Evolutionary conservation across 495 filamentous ascomycete genomes (phyloP), one percentile per base, ranked within the genome.

Genomic region (Paragyromitra xinjiangensis): DNA sequence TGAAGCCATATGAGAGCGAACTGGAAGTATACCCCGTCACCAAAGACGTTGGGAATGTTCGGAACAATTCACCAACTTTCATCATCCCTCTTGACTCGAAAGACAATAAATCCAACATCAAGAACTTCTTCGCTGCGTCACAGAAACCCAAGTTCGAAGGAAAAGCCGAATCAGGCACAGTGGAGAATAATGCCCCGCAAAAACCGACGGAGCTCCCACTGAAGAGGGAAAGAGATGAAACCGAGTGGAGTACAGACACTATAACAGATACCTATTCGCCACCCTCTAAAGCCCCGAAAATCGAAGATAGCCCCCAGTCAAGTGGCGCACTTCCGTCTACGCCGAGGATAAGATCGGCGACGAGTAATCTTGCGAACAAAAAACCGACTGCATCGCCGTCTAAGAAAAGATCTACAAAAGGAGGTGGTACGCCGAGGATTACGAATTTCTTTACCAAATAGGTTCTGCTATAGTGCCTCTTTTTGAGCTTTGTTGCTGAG

Each of bases 41-140:
- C 58, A 93, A 92, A 82, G 94, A 95, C 12, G 95, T 99, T 0
- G 94, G 94, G 0, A 98, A 97, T 84, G 95, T 97, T 1, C 94
- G 95, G n/a, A 97, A 97, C 75, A 92, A 97, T 82, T 93, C 91
- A 19, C 89, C 91, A 0, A 87, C 85, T 1, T 97, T 98, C 82
- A 88, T 98, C 50, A 85, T 97, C 1, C 94, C 94, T 0, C 84
- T 97, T 55, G 87, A 90, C 78, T 94, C 91, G 83, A 90, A 87
- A 63, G 92, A 94, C 81, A 97, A 97, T 80, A 97, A 96, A 85
- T 88, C 85, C 50, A 96, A 94, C 73, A 98, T 99, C 82, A 92
- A 91, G 14, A 97, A 96, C 81, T 98, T 96, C 85, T 99, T 99
- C 80, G 87, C 85, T 5, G 90, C 73, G 84, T 19, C 65, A 6